Percentiles rank a stretch among this genome's conserved stretches.
Evolutionary conservation across 805 yeast species (phyloP).

Genomic region (Starmerella stigmatis): DNA sequence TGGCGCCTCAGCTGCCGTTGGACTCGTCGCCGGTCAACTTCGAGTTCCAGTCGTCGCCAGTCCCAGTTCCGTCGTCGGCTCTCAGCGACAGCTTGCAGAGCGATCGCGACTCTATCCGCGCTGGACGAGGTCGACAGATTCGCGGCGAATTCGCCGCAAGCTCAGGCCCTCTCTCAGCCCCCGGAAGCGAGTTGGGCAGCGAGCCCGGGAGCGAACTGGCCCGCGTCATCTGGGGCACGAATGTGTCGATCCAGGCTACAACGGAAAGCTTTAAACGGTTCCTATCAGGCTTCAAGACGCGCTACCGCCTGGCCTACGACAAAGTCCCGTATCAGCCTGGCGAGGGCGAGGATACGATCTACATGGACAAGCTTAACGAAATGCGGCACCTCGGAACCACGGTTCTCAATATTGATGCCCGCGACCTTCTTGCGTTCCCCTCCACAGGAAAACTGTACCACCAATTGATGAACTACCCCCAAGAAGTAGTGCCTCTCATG

Average conservation of each 20-base stretch:
- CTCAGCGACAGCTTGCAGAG: constrained; percentile 17
- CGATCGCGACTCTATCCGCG: constrained; percentile 19
- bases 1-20: constrained; percentile 1
- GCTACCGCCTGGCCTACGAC: constrained; percentile 52
- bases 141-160: constrained; percentile 23
- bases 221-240: constrained; percentile 97
- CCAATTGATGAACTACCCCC: constrained; percentile 86
- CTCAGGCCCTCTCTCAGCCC: constrained; percentile 8
- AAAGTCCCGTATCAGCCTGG: constrained; percentile 34
- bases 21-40: constrained; percentile 22
- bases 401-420: constrained; percentile 74
- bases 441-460: constrained; percentile 69
- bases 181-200: constrained; percentile 5
- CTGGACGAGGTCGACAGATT: constrained; percentile 6
- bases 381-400: constrained; percentile 73
- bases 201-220: constrained; percentile 46
- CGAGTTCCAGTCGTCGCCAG: constrained; percentile 21
- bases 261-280: constrained; percentile 71
- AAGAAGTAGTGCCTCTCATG: constrained; percentile 94
- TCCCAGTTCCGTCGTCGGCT: constrained; percentile 9
- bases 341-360: constrained; percentile 63
- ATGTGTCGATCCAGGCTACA: constrained; percentile 84
- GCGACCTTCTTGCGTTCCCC: constrained; percentile 64
- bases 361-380: constrained; percentile 58
- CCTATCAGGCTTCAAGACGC: constrained; percentile 69